phyloP scores from a whole-genome alignment of 345 rosid species.

The Aquilaria yunnanensis region DNA sequence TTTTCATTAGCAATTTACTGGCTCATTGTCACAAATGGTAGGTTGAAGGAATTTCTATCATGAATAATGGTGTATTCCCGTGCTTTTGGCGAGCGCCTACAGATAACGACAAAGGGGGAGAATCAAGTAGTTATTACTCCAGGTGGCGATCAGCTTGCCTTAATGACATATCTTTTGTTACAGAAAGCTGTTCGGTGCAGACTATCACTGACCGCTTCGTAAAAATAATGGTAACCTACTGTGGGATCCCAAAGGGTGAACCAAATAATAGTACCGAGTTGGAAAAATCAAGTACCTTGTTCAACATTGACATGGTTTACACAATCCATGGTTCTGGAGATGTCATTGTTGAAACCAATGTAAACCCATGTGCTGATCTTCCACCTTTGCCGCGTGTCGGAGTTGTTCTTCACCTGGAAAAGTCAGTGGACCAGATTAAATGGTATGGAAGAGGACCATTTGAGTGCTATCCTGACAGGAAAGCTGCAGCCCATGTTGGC shows the following conservation, averaged over 20 bases:
- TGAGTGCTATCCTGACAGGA: conserved; percentile 96
- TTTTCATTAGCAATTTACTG: too few relatives aligned
- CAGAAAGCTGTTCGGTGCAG: conserved; percentile 58
- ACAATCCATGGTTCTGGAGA: conserved; percentile 69
- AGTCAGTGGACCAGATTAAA: conserved; percentile 52
- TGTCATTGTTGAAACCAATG: conserved; percentile 55
- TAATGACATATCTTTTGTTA: conserved; percentile 40
- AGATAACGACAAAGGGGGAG: conserved; percentile 98
- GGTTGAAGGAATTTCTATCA: conserved; percentile 65
- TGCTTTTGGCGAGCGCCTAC: conserved; percentile 98
- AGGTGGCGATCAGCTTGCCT: conserved; percentile 72
- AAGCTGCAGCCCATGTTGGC: conserved; percentile 85
- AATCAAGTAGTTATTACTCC: conserved; percentile 58
- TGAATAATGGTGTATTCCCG: conserved; percentile 71
- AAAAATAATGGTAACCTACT: conserved; percentile 46
- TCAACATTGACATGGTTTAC: conserved; percentile 51
- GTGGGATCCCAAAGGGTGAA: conserved; percentile 29
- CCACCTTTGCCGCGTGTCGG: conserved; percentile 95
- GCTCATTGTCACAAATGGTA: conserved; percentile 22
- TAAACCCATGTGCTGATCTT: conserved; percentile 59
- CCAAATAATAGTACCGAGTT: conserved; percentile 17
- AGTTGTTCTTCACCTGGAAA: conserved; percentile 65
- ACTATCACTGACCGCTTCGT: conserved; percentile 32
- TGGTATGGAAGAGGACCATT: conserved; percentile 99
- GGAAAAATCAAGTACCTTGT: conserved; percentile 35